Conservation (phyloP, 129 eudicot genomes). For the Helianthus annuus region HanXRQr2.0-SUNRISE NC_035443.2:179388877-179389376, state of each 20-base stretch:
- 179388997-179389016: neutral
- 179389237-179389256: neutral
- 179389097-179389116: slow-evolving; percentile 15
- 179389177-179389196: slow-evolving; percentile 12
- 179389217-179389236: neutral
- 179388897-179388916: too few species aligned
- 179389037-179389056: neutral
- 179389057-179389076: neutral
- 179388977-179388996: neutral
- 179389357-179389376: too few species aligned
- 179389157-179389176: neutral
- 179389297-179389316: neutral
- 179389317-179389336: too few species aligned
- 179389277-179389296: neutral
- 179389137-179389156: slow-evolving; percentile 2
- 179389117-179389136: slow-evolving; percentile 18
- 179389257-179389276: neutral
- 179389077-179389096: neutral
- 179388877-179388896: too few species aligned
- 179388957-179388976: too few species aligned
- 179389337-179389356: too few species aligned
- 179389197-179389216: slow-evolving; percentile 1
- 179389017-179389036: neutral
- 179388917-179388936: too few species aligned
- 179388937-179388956: too few species aligned